Base-by-base conservation (phyloP, 345 rosid species). In the Clarkia xantiana region DNA sequence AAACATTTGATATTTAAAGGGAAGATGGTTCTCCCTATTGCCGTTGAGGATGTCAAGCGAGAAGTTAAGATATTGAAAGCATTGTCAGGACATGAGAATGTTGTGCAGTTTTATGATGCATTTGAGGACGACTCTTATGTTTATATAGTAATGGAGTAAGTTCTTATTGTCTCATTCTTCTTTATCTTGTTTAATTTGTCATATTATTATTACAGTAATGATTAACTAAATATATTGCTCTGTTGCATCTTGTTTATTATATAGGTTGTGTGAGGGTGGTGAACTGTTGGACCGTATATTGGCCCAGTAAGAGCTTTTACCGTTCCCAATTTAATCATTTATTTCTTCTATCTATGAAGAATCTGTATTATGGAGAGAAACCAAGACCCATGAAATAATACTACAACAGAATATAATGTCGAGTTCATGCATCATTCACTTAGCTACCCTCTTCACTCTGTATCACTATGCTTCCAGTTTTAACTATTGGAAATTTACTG, bases 201-300 rank as follows among this genome's bases (percentile, higher is more conserved):
- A 2, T 22, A 22, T 22, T 22, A 22, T 22, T 22, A 22, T 29
- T 29, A 29, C 36, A 29, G 36, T 29, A 29, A 29, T 29, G 5
- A 29, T 29, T 1, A 29, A 29, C 36, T 29, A 18, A 22, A 42
- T 11, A 11, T 6, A 15, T n/a, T 14, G 7, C 43, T 18, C 40
- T 14, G 3, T 13, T 39, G 40, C 18, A 14, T 25, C 60, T 11
- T 59, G 36, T 5, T 11, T n/a, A n/a, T n/a, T 18, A 20, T 42
- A 49, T 23, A 90, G 96, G 81, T 73, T 86, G 64, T 90, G 97
- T 40, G 95, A 90, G 64, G 97, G 97, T 53, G 95, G 97, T 51
- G 97, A 90, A 62, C 65, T 90, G 65, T 76, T 90, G 54, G 97
- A 90, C 64, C 75, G 94, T 41, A 82, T 86, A 72, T 55, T 90